Percentiles rank a stretch among this genome's conserved stretches.
Conservation (phyloP, 176 grass and related monocot species). For the Chrysopogon serrulatus region DNA sequence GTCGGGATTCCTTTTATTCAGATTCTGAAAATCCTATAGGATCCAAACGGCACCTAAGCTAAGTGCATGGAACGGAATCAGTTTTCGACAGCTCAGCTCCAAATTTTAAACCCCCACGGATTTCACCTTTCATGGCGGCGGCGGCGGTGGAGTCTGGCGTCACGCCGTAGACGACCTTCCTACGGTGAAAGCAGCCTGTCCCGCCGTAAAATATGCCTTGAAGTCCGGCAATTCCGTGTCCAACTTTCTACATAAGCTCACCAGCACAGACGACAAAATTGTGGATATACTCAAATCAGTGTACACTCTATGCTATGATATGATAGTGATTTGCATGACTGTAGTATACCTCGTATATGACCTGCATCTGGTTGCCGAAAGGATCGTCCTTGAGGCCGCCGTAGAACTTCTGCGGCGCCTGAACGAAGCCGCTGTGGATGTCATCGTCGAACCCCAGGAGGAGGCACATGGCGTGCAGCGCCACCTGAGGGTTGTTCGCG, state of each 20-base stretch:
- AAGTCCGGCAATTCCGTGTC: neutral
- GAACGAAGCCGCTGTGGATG: constrained; percentile 30
- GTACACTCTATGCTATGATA: no score
- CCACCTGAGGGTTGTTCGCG: constrained; percentile 31
- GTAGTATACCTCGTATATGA: no score
- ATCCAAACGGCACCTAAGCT: no score
- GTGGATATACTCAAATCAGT: no score
- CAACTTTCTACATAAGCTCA: neutral
- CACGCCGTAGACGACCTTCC: constrained; percentile 42
- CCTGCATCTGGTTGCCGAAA: constrained; percentile 47
- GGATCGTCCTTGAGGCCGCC: constrained; percentile 46
- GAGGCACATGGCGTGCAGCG: constrained; percentile 44
- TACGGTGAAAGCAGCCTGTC: constrained; percentile 56
- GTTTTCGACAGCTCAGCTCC: no score
- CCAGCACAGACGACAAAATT: neutral
- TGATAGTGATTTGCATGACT: no score
- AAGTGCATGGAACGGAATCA: no score
- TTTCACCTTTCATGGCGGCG: neutral
- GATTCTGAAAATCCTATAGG: no score
- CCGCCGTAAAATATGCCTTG: constrained; percentile 36
- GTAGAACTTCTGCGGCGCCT: constrained; percentile 40
- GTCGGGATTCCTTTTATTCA: no score
- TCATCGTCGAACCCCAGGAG: constrained; percentile 38
- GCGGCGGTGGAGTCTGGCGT: neutral
- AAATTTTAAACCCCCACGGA: no score